Conservation (phyloP, 2,329 filamentous ascomycete species). For the Malbranchea zuffiana region DNA sequence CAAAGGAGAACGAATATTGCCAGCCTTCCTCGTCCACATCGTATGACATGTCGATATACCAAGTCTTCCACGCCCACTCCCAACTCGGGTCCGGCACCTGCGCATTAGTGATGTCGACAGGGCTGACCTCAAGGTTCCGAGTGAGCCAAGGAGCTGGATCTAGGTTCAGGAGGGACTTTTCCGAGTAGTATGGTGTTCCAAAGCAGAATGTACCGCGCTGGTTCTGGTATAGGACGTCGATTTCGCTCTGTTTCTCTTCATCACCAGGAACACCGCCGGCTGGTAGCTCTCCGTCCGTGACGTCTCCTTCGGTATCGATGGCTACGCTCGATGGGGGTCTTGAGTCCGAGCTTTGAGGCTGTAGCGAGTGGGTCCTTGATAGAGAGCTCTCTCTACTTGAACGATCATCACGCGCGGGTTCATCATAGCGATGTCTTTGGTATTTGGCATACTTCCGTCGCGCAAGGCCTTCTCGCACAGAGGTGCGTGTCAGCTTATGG, state of each 20-base stretch:
- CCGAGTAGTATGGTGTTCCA: slow-evolving; percentile 80
- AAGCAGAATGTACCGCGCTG: slow-evolving; percentile 85
- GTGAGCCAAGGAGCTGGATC: slow-evolving; percentile 87
- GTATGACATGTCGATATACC: slow-evolving; percentile 68
- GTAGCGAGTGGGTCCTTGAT: slow-evolving; percentile 2
- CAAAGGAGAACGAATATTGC: slow-evolving; percentile 90
- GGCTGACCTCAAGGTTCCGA: slow-evolving; percentile 43
- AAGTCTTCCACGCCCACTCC: slow-evolving; percentile 71
- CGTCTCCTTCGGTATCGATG: not conserved
- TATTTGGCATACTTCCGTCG: slow-evolving; percentile 40
- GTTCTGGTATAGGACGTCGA: slow-evolving; percentile 93
- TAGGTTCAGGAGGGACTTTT: slow-evolving; percentile 69
- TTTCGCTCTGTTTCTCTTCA: slow-evolving; percentile 35
- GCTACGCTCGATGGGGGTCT: slow-evolving; percentile 2
- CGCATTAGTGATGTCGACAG: slow-evolving; percentile 68
- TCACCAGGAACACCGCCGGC: slow-evolving; percentile 12
- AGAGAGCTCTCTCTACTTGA: slow-evolving; percentile 9
- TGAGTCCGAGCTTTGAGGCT: not conserved
- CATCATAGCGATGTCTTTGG: slow-evolving; percentile 45
- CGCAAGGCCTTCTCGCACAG: slow-evolving; percentile 30
- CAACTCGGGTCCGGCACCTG: slow-evolving; percentile 91
- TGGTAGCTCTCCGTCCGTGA: slow-evolving; percentile 3
- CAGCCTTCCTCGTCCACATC: slow-evolving; percentile 83
- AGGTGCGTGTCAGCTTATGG: slow-evolving; percentile 24
- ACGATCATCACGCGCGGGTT: slow-evolving; percentile 16